Evolutionary conservation across 2,329 filamentous ascomycete species (phyloP).

Genomic region (Fusarium chuoi): DNA sequence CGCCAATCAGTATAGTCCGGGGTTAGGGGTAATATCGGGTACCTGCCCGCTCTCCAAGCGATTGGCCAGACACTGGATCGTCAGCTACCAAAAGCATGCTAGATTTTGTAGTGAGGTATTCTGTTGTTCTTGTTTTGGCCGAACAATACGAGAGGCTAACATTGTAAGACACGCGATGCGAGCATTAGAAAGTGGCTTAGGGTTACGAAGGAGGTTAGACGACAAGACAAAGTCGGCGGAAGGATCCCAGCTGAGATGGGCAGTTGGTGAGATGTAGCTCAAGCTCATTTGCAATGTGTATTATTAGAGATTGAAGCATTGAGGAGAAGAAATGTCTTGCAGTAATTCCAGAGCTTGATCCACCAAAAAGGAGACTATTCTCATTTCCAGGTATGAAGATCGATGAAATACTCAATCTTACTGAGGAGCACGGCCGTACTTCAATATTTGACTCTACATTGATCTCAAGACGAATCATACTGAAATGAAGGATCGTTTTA

Average conservation of each 20-base stretch:
- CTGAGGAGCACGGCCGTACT: neutral
- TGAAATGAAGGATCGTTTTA: neutral
- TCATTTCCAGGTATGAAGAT: neutral
- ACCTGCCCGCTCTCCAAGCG: rapidly evolving
- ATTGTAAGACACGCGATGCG: neutral
- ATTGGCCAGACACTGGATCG: neutral
- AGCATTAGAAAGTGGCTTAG: neutral
- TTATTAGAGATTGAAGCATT: rapidly evolving
- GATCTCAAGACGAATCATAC: rapidly evolving
- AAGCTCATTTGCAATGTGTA: rapidly evolving
- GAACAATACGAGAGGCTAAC: rapidly evolving
- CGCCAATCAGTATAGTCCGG: neutral
- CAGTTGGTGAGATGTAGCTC: rapidly evolving
- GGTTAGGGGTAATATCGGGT: neutral
- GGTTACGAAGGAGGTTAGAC: no score
- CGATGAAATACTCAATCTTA: neutral
- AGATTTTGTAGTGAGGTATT: rapidly evolving
- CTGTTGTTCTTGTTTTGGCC: no score
- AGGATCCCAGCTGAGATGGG: neutral
- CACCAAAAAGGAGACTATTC: neutral
- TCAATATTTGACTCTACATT: no score
- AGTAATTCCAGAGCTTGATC: neutral
- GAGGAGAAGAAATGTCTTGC: rapidly evolving
- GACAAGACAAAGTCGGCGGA: neutral
- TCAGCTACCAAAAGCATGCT: neutral